Base-by-base conservation (phyloP, 108 stramenopile species). In the Stephanodiscus triporus region DNA sequence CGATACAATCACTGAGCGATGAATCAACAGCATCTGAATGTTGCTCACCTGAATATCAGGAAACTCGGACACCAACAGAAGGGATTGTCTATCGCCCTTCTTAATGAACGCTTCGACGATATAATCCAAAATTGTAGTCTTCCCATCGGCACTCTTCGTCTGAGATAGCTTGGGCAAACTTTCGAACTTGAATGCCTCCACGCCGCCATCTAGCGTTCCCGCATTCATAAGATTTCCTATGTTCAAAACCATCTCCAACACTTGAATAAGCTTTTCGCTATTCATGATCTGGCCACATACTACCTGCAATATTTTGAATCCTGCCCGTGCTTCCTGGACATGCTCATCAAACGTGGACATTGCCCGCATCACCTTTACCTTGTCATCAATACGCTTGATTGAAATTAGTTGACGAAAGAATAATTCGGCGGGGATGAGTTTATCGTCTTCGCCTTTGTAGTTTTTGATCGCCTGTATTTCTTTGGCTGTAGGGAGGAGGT, bases 141-240 rank as follows among this genome's bases (percentile, higher is more conserved):
- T 97, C 49, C 91, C 88, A 77, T 99, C 98, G 24, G 84, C 70
- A 19, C 95, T 94, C 74, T 99, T 99, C 38, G 97, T 97, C 69
- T 95, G 88, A 20, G 91, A 88, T 9, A 99, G 82, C 63, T 91
- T 88, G 4, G 96, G 74, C 36, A 99, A 81, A 37, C 92, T 93
- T 66, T 97, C 98, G 47, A 99, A 88, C 57, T 95, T 96, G 86
- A 97, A 97, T 6, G 97, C 98, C 38, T 81, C 87, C 17, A 94
- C 91, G 13, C 85, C 87, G 59, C 92, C 92, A 66, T 88, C 83
- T 9, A 83, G 77, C 19, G 89, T 89, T n/a, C 95, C 95, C 54
- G 93, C 86, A 69, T 96, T 97, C 93, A 97, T 90, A 26, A 89
- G 78, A 81, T 97, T 97, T 42, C 97, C 97, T 22, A 96, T 92